A percentile compares a stretch with the other conserved stretches of the same genome.
phyloP scores from a whole-genome alignment of 345 rosid species.

The Microcos paniculata region DNA sequence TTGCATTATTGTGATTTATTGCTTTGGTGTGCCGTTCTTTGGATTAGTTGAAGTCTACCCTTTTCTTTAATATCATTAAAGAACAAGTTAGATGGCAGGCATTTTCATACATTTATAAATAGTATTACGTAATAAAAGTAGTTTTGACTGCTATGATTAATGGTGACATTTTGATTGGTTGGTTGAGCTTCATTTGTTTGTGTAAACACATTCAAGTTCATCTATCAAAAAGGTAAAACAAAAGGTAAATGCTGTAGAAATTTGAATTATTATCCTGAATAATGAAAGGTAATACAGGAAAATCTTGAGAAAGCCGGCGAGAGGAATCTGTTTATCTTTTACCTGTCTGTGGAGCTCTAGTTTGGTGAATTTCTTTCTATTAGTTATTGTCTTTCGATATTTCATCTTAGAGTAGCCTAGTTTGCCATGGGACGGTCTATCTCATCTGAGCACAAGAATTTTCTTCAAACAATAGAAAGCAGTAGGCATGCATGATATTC shows the following conservation, averaged over 20 bases:
- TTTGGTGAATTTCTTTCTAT: not conserved
- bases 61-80: not conserved
- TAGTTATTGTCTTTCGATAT: not conserved
- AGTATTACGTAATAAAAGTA: too few relatives aligned
- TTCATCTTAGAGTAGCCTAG: not conserved
- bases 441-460: not conserved
- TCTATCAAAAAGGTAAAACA: not conserved
- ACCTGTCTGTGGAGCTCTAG: not conserved
- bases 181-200: not conserved
- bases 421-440: not conserved
- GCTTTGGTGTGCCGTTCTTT: not conserved
- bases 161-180: too few relatives aligned
- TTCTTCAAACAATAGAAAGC: not conserved
- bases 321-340: not conserved
- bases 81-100: not conserved
- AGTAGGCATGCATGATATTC: not conserved
- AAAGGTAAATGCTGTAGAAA: not conserved
- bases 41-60: not conserved
- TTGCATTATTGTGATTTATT: not conserved
- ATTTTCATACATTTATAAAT: not conserved
- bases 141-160: too few relatives aligned
- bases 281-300: not conserved
- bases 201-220: not conserved
- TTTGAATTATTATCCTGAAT: not conserved
- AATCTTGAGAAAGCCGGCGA: not conserved